Evolutionary conservation across 495 filamentous ascomycete genomes (phyloP), one percentile per base, ranked within the genome.

Genomic region (Glarea lozoyensis): DNA sequence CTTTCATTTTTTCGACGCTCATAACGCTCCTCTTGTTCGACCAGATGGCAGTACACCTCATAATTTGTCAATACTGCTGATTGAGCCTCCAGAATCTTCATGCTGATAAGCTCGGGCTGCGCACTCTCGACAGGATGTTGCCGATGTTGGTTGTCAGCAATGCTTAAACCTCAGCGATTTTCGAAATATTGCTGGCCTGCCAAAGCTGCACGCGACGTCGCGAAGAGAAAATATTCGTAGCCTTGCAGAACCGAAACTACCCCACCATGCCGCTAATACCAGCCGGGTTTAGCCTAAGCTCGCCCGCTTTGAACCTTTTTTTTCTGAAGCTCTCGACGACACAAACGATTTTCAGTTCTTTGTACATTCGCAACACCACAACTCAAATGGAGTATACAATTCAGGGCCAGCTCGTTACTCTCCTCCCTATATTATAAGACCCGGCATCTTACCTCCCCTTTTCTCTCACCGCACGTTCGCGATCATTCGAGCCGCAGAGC

Each of bases 41-140:
- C 63, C 39, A 84, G 54, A 55, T 81, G 77, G 15, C 67, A 56
- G 23, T 75, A 67, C 45, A 84, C 79, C 60, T 84, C 79, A 46
- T 76, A 65, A 56, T 82, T 82, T 50, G 77, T 77, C 59, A 83
- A 68, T 37, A 66, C 67, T 15, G 75, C 76, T 36, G 70, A 69
- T 64, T 79, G 73, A 23, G 76, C 68, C 57, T 80, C 76, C 42
- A 83, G 62, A 36, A 84, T 72, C 73, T 82, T 60, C 55, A 56
- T 49, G 10, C 17, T n/a, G n/a, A n/a, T n/a, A n/a, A n/a, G n/a
- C n/a, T n/a, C n/a, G n/a, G n/a, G n/a, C n/a, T n/a, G n/a, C n/a
- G n/a, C n/a, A n/a, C n/a, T n/a, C n/a, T n/a, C n/a, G n/a, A n/a
- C n/a, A n/a, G n/a, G n/a, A n/a, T n/a, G n/a, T n/a, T n/a, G n/a